Conservation (phyloP, 495 filamentous ascomycete genomes). For the Hypoxylon lenormandii region DNA sequence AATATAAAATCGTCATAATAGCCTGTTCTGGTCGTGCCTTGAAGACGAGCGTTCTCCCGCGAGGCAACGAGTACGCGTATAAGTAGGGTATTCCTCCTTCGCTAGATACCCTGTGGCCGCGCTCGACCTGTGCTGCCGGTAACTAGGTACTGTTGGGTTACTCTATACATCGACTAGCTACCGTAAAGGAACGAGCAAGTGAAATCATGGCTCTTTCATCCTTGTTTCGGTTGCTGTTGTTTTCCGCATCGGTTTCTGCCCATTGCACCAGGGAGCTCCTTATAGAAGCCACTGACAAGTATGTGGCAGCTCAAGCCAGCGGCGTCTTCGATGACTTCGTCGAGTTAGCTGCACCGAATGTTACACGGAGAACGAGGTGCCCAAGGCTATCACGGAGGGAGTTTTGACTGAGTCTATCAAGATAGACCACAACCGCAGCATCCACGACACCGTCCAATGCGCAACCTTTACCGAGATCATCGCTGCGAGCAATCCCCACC, state of each 20-base stretch:
- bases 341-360: slow-evolving; percentile 40
- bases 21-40: slow-evolving; percentile 26
- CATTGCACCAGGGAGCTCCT: slow-evolving; percentile 53
- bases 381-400: slow-evolving; percentile 47
- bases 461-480: slow-evolving; percentile 59
- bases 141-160: neutral
- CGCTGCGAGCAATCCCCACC: slow-evolving; percentile 45
- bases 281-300: slow-evolving; percentile 45
- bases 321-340: slow-evolving; percentile 39
- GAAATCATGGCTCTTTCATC: slow-evolving; percentile 15
- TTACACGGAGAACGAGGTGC: slow-evolving; percentile 56
- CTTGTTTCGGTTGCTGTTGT: slow-evolving; percentile 28
- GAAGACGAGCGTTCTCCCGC: neutral
- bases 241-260: slow-evolving; percentile 33
- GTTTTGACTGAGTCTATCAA: slow-evolving; percentile 52
- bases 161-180: neutral
- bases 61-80: neutral
- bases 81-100: neutral
- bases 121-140: neutral
- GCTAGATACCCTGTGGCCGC: neutral
- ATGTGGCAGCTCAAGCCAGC: slow-evolving; percentile 50
- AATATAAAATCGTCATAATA: slow-evolving; percentile 20
- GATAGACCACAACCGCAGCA: slow-evolving; percentile 56
- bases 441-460: slow-evolving; percentile 55
- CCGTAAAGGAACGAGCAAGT: neutral